Evolutionary conservation across 495 filamentous ascomycete genomes (phyloP), one percentile per base, ranked within the genome.

Genomic region (Neurospora africana): DNA sequence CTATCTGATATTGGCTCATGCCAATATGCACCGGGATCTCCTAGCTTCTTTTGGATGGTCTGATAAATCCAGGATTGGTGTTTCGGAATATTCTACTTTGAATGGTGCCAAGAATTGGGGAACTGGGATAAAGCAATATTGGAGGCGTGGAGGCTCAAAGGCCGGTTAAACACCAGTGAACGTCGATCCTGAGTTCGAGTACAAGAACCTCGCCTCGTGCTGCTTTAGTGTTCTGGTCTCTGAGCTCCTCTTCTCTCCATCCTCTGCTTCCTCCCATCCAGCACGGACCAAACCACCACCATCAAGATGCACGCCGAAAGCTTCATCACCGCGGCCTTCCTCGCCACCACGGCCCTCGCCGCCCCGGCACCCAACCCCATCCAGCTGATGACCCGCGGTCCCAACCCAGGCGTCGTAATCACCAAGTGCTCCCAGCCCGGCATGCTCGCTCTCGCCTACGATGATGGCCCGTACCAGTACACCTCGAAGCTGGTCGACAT

Each of bases 391-490:
- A 82, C 81, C 72, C 78, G 81, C 23, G 79, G 77, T 4, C 77
- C 80, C 44, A 79, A 75, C 8, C 75, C 81, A 1, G 83, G 83
- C 10, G 75, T 76, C 35, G 81, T 85, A 44, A 82, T 84, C 69
- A 80, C 76, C 33, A 78, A 81, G 65, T 85, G 83, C 78, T 73
- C 74, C 69, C 78, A 76, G 71, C 80, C 83, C 1, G 82, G 82
- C 35, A 77, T 82, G 72, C 77, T 85, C 15, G 81, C 83, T 3
- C 74, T 85, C 47, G 92, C 92, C 0, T 94, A 87, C 78, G 91
- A 93, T 70, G 92, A 94, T 75, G 92, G 92, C 1, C 91, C 92
- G 10, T 89, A 88, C 68, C 80, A 85, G 39, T 93, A 91, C 79
- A 93, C 91, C 0, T 78, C 77, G 9, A 83, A 87, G 69, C 84